Evolutionary conservation across 768 basidiomycete species (phyloP).

Genomic region (Udeniomyces megalosporus): DNA sequence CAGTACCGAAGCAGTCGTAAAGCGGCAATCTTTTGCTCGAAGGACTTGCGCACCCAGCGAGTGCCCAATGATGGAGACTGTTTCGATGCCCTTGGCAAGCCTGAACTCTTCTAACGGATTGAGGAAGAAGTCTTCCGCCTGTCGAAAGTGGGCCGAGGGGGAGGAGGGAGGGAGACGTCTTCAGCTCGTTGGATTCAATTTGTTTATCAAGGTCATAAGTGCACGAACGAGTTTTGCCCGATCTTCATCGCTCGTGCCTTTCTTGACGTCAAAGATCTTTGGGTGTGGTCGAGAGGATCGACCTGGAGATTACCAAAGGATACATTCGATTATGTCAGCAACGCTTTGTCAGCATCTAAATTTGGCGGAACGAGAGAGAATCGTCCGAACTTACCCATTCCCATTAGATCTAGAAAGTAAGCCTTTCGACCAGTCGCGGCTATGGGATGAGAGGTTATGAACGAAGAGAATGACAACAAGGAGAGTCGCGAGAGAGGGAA

Average conservation of each 20-base stretch:
- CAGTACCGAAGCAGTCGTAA: too few relatives aligned
- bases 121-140: slow-evolving; percentile 15
- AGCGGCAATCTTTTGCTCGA: too few relatives aligned
- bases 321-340: too few relatives aligned
- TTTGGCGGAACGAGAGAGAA: too few relatives aligned
- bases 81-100: neutral
- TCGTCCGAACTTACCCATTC: too few relatives aligned
- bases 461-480: neutral
- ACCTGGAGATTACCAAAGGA: too few relatives aligned
- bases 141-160: neutral
- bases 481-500: neutral
- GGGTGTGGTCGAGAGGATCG: neutral
- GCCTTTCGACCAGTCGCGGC: neutral
- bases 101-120: slow-evolving; percentile 2
- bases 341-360: too few relatives aligned
- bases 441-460: neutral
- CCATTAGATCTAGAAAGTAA: slow-evolving; percentile 12
- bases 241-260: neutral
- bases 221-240: neutral
- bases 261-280: neutral
- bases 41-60: slow-evolving; percentile 2
- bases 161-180: neutral
- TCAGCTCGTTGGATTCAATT: too few relatives aligned
- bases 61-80: slow-evolving; percentile 1
- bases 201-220: neutral